These are phyloP conservation scores for Malus hybrid DNA, from an alignment of 331 rosid species.

Conservation along the genomic window DNA sequence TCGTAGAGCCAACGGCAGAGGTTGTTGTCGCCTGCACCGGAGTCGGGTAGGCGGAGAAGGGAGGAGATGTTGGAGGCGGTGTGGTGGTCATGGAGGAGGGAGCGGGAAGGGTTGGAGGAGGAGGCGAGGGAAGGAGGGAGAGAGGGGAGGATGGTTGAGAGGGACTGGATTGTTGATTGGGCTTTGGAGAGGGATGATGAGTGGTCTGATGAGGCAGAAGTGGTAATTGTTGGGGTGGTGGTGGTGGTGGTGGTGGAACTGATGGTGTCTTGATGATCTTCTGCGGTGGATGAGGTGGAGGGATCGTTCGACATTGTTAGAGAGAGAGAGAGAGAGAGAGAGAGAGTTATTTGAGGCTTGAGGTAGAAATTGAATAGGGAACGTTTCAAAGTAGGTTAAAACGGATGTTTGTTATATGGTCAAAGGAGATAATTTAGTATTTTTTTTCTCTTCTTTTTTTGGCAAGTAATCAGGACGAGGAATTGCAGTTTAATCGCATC, in stretches of 20 bases:
- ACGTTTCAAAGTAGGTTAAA: neutral
- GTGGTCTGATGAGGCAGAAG: neutral
- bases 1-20: conserved; percentile 92
- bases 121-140: conserved; percentile 17
- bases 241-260: neutral
- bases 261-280: neutral
- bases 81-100: conserved; percentile 38
- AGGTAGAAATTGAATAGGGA: neutral
- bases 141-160: conserved; percentile 45
- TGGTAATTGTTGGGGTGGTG: neutral
- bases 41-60: conserved; percentile 57
- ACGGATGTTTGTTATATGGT: neutral
- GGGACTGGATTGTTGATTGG: conserved; percentile 35
- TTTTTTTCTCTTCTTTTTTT: neutral
- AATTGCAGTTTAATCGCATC: neutral
- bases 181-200: conserved; percentile 15
- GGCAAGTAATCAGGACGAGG: neutral
- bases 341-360: neutral
- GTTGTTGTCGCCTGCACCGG: conserved; percentile 66
- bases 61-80: conserved; percentile 33
- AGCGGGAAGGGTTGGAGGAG: conserved; percentile 15
- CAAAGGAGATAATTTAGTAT: neutral
- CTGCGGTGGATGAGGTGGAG: neutral
- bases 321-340: neutral
- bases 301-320: conserved; percentile 7